Conservation (phyloP, 805 yeast genomes). For the Tetrapisispora iriomotensis region DNA sequence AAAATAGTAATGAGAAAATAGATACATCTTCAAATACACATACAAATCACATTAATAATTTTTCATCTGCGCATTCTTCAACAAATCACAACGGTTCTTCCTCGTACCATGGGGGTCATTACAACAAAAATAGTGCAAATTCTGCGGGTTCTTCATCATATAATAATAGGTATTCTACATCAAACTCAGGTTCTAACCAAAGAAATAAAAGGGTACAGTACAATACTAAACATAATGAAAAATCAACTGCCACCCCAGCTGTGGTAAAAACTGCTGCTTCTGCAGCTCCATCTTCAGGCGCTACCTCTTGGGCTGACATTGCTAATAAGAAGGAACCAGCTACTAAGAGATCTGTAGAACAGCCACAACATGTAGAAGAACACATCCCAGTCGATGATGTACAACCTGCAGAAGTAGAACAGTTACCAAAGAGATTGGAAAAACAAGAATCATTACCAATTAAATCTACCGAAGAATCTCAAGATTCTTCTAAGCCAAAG, state of each 20-base stretch:
- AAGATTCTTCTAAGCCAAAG: constrained; percentile 10
- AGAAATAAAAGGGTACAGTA: constrained; percentile 7
- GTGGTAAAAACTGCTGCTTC: not conserved
- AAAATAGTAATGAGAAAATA: too few species aligned
- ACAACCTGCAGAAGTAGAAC: not conserved
- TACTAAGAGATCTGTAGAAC: constrained; percentile 5
- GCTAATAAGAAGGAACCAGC: constrained; percentile 10
- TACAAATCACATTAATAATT: constrained; percentile 1
- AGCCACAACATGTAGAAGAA: not conserved
- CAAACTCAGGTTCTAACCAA: constrained; percentile 1
- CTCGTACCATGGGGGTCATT: not conserved
- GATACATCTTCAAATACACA: constrained; percentile 4
- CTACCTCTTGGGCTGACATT: constrained; percentile 32
- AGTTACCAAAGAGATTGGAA: constrained; percentile 11
- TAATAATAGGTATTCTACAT: constrained; percentile 1
- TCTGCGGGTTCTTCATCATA: not conserved
- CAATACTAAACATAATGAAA: constrained; percentile 11
- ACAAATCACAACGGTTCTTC: not conserved
- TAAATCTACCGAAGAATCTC: not conserved
- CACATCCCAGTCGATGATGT: not conserved
- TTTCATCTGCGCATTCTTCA: constrained; percentile 3
- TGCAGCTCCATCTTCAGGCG: not conserved
- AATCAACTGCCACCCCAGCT: constrained; percentile 19
- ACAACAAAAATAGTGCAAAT: constrained; percentile 8
- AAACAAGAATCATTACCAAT: constrained; percentile 8